A percentile compares a stretch with the other conserved stretches of the same genome.
Conservation (phyloP, 352 stramenopile genomes). For the Phytophthora quininea region DNA sequence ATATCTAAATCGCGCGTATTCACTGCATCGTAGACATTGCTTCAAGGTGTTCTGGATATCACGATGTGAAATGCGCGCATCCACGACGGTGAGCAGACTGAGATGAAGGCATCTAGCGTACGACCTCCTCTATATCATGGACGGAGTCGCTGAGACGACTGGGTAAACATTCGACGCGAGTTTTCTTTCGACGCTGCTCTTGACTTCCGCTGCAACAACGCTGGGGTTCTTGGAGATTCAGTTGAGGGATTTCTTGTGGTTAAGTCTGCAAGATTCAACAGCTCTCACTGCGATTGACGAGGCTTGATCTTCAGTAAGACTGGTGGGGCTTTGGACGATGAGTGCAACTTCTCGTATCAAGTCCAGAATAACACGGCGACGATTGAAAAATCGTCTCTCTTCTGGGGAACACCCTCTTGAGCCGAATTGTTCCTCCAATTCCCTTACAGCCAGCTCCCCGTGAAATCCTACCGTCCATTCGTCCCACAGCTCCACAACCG, state of each 20-base stretch:
- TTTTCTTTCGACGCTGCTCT: neutral
- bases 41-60: no score
- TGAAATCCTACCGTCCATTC: neutral
- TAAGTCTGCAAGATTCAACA: neutral
- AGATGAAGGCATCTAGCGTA: neutral
- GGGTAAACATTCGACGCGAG: no score
- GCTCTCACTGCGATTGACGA: neutral
- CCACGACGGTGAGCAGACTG: no score
- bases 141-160: no score
- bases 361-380: neutral
- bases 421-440: neutral
- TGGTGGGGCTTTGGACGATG: neutral
- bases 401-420: neutral
- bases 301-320: no score
- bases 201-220: neutral
- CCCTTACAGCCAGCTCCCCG: neutral
- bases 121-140: no score
- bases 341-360: neutral
- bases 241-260: neutral
- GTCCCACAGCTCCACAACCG: neutral
- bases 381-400: neutral
- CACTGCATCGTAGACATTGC: neutral
- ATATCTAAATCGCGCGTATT: neutral
- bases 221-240: neutral
- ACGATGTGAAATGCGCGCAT: no score